Conservation (phyloP, 176 grass and related monocot species). For the sorghum (Sorghum bicolor) region Sorghum_bicolor_NCBIv3 NC_012872.2:55802001-55802500, state of each 20-base stretch:
- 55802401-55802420: neutral
- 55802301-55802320: neutral
- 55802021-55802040: neutral
- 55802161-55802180: neutral
- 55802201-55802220: neutral
- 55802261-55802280: neutral
- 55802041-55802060: neutral
- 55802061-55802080: neutral
- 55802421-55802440: neutral
- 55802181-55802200: neutral
- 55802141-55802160: neutral
- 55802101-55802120: too few relatives aligned
- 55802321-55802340: too few relatives aligned
- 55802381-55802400: neutral
- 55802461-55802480: neutral
- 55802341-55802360: too few relatives aligned
- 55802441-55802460: neutral
- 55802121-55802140: too few relatives aligned
- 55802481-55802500: neutral
- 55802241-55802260: neutral
- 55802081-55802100: too few relatives aligned
- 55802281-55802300: neutral
- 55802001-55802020: neutral
- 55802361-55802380: too few relatives aligned
- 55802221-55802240: neutral